Conservation (phyloP, 495 filamentous ascomycete genomes). For the Penicillium paxilli region DNA sequence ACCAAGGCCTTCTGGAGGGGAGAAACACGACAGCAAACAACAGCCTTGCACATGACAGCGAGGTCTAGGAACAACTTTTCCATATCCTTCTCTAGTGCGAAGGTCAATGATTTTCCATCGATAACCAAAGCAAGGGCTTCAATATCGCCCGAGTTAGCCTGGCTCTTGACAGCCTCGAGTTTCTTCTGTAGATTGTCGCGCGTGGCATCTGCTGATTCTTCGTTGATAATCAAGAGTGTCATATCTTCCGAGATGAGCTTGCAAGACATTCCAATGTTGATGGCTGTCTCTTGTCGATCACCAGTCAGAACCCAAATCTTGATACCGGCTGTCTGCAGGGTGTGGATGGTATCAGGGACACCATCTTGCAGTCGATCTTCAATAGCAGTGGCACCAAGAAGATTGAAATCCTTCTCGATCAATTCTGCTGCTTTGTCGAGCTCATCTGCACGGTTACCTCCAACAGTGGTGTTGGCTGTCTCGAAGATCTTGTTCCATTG, state of each 20-base stretch:
- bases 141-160: conserved; percentile 72
- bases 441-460: conserved; percentile 89
- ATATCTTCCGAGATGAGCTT: conserved; percentile 99
- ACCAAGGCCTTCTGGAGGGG: conserved; percentile 98
- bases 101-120: conserved; percentile 93
- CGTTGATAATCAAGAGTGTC: conserved; percentile 95
- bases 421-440: conserved; percentile 96
- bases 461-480: conserved; percentile 85
- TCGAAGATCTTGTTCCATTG: conserved; percentile 89
- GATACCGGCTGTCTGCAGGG: conserved; percentile 93
- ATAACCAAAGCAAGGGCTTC: conserved; percentile 94
- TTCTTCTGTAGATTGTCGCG: conserved; percentile 90
- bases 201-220: conserved; percentile 74
- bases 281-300: conserved; percentile 97
- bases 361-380: conserved; percentile 97
- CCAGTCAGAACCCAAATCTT: conserved; percentile 99
- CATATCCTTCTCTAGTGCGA: conserved; percentile 87
- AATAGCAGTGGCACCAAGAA: conserved; percentile 95
- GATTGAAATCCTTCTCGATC: conserved; percentile 86
- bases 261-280: conserved; percentile 99
- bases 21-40: conserved; percentile 98
- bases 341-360: conserved; percentile 98
- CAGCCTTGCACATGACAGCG: conserved; percentile 94
- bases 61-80: conserved; percentile 94
- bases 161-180: conserved; percentile 77